Evolutionary conservation across 228 moss, liverwort and hornwort species (phyloP).

Genomic region (Sphagnum magellanicum): DNA sequence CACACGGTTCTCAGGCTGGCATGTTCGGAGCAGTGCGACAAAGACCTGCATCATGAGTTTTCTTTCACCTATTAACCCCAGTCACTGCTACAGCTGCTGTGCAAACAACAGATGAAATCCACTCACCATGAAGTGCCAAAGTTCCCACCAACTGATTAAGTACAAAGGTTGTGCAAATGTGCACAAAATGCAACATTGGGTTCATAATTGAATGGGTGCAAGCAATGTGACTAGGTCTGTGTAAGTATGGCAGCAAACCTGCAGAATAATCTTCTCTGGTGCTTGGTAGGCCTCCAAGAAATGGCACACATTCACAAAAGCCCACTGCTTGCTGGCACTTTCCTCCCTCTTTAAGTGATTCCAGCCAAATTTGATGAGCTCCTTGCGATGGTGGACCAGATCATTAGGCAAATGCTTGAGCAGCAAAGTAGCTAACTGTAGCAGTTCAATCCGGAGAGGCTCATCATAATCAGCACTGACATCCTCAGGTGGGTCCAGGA

Average conservation of each 20-base stretch:
- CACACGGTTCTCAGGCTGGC: slow-evolving; percentile 97
- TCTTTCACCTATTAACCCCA: not conserved
- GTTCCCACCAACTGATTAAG: no score
- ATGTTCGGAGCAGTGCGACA: slow-evolving; percentile 94
- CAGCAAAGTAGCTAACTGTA: slow-evolving; percentile 88
- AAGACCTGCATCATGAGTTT: slow-evolving; percentile 57
- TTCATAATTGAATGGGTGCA: no score
- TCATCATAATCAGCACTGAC: slow-evolving; percentile 99
- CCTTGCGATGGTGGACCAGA: slow-evolving; percentile 98
- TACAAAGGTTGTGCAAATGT: no score
- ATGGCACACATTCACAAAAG: slow-evolving; percentile 98
- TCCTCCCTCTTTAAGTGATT: slow-evolving; percentile 99
- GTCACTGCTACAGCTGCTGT: no score
- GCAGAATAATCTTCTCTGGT: slow-evolving; percentile 96
- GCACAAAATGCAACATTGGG: no score
- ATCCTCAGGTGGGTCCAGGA: slow-evolving; percentile 96
- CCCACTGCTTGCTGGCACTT: slow-evolving; percentile 99
- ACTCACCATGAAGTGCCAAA: no score
- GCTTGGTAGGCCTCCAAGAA: slow-evolving; percentile 99
- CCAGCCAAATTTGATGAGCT: slow-evolving; percentile 99
- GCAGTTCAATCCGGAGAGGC: slow-evolving; percentile 92
- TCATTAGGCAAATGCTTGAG: slow-evolving; percentile 92
- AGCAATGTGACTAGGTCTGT: no score
- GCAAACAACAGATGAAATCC: no score
- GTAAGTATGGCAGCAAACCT: slow-evolving; percentile 33